A percentile compares a stretch with the other conserved stretches of the same genome.
phyloP scores from a whole-genome alignment of 2,329 filamentous ascomycete genomes.

The Colletotrichum lupini region DNA sequence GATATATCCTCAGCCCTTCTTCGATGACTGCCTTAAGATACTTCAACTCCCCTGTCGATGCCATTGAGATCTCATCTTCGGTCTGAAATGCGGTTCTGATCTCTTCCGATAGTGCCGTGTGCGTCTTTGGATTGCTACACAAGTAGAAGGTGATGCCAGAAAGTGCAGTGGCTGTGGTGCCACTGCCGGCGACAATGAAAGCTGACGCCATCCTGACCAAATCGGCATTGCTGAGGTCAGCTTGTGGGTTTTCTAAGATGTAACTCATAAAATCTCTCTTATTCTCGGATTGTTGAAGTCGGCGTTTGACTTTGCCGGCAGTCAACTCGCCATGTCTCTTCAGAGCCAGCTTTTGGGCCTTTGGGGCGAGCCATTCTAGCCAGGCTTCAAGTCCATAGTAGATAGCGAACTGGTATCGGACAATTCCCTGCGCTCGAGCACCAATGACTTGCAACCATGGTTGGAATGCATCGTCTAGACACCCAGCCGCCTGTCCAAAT shows the following conservation, averaged over 20 bases:
- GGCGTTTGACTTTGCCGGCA: conserved; percentile 18
- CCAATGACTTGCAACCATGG: conserved; percentile 28
- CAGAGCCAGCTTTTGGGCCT: conserved; percentile 12
- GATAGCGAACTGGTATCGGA: conserved; percentile 22
- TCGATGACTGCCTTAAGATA: conserved; percentile 51
- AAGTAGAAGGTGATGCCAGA: conserved; percentile 54
- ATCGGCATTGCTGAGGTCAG: conserved; percentile 18
- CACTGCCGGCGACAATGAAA: conserved; percentile 51
- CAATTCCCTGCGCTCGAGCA: conserved; percentile 16
- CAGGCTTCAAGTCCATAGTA: conserved; percentile 16
- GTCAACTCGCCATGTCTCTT: conserved; percentile 23
- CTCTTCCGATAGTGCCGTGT: conserved; percentile 45
- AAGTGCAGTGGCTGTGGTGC: conserved; percentile 57
- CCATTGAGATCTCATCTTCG: conserved; percentile 40
- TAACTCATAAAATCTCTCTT: conserved; percentile 28
- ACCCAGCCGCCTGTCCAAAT: conserved; percentile 56
- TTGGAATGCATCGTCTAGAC: conserved; percentile 42
- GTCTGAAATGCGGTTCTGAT: conserved; percentile 38
- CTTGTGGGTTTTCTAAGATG: conserved; percentile 12
- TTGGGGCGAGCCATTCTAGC: conserved; percentile 22
- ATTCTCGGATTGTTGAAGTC: conserved; percentile 8
- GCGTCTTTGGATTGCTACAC: conserved; percentile 41
- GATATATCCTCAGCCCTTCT: conserved; percentile 47
- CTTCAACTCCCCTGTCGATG: conserved; percentile 46
- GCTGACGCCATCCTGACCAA: conserved; percentile 25